phyloP scores from a whole-genome alignment of 2,329 filamentous ascomycete genomes.

The Fusarium tjaetaba region DNA sequence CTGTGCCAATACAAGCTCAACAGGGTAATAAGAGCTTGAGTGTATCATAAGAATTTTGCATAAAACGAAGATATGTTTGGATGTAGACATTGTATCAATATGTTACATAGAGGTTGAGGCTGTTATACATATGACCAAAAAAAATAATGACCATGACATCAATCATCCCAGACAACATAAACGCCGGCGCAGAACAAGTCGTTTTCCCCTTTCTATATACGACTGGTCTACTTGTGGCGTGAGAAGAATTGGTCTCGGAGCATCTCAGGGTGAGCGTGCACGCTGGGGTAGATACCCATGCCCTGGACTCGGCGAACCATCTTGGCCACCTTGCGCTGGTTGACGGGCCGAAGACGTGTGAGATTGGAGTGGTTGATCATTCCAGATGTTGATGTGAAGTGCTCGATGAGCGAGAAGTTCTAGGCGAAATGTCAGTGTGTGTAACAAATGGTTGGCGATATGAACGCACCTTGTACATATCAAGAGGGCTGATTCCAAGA shows the following conservation, averaged over 20 bases:
- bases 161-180: conserved; percentile 33
- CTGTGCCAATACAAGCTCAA: conserved; percentile 61
- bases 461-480: conserved; percentile 84
- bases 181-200: conserved; percentile 15
- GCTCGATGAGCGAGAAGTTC: conserved; percentile 93
- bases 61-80: conserved; percentile 30
- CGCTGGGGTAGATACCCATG: conserved; percentile 89
- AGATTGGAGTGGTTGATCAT: conserved; percentile 80
- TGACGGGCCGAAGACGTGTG: conserved; percentile 85
- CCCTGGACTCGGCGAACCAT: conserved; percentile 90
- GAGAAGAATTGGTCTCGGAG: conserved; percentile 58
- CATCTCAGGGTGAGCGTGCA: conserved; percentile 88
- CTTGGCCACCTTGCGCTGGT: conserved; percentile 93
- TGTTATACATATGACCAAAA: conserved; percentile 50
- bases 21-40: conserved; percentile 59
- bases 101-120: conserved; percentile 45
- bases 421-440: conserved; percentile 49
- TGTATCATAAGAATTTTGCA: conserved; percentile 45
- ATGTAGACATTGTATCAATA: conserved; percentile 50
- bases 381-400: conserved; percentile 86
- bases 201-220: not conserved
- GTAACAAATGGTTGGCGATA: not conserved
- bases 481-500: conserved; percentile 80
- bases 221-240: conserved; percentile 21
- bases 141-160: conserved; percentile 42